Evolutionary conservation across 305 asterid species (phyloP).

Genomic region (Solanum chacoense): DNA sequence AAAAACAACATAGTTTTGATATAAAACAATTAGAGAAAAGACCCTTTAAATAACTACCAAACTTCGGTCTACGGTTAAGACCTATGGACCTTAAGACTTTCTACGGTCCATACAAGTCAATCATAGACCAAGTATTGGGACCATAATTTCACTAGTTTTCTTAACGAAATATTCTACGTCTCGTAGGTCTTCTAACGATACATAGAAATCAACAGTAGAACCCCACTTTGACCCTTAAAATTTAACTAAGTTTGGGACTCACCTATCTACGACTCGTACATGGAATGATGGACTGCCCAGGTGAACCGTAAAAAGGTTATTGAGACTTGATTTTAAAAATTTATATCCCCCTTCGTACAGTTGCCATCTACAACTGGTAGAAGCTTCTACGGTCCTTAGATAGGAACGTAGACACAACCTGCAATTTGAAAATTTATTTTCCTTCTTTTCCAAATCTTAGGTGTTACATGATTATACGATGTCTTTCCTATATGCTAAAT

Average conservation of each 20-base stretch:
- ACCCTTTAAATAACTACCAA: too few relatives aligned
- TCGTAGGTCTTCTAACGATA: background rate
- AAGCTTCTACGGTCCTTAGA: background rate
- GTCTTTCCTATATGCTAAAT: background rate
- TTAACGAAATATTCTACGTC: background rate
- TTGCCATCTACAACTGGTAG: background rate
- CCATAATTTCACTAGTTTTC: background rate
- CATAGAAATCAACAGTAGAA: background rate
- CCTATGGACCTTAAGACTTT: background rate
- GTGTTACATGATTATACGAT: background rate
- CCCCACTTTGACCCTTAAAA: background rate
- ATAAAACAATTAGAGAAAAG: too few relatives aligned
- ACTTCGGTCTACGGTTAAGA: too few relatives aligned
- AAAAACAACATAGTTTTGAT: too few relatives aligned
- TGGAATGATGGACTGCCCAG: background rate
- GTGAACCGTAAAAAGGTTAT: too few relatives aligned
- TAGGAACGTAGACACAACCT: background rate
- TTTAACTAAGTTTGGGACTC: background rate
- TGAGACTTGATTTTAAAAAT: background rate
- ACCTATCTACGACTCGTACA: background rate
- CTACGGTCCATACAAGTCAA: background rate
- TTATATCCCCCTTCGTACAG: background rate
- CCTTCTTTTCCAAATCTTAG: background rate
- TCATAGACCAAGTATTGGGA: background rate
- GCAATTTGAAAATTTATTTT: background rate